phyloP scores from a whole-genome alignment of 2,329 filamentous ascomycete genomes.

The Monosporascus ibericus region DNA sequence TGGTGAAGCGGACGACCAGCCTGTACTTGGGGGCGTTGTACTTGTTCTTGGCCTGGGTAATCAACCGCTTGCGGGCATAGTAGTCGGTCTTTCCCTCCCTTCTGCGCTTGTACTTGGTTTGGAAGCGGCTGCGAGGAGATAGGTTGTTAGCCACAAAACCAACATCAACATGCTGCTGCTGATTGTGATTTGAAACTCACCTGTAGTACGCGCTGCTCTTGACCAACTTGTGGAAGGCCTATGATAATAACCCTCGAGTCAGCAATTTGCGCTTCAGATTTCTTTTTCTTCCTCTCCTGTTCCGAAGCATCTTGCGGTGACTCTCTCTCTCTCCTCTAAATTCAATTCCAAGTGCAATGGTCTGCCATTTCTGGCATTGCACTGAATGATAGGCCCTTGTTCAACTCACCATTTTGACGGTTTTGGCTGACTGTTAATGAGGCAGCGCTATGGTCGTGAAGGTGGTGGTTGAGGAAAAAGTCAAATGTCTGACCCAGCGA shows the following conservation, averaged over 20 bases:
- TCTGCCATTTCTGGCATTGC: slow-evolving; percentile 24
- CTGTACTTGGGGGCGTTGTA: slow-evolving; percentile 99
- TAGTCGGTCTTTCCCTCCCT: slow-evolving; percentile 98
- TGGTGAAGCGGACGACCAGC: slow-evolving; percentile 98
- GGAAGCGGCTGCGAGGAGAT: slow-evolving; percentile 68
- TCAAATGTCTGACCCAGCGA: neutral
- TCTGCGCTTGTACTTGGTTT: slow-evolving; percentile 99
- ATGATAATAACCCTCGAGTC: slow-evolving; percentile 66
- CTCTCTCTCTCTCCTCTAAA: slow-evolving; percentile 41
- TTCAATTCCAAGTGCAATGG: slow-evolving; percentile 13
- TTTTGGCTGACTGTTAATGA: slow-evolving; percentile 37
- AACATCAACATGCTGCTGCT: neutral
- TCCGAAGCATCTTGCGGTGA: slow-evolving; percentile 99
- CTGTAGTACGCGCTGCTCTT: slow-evolving; percentile 99
- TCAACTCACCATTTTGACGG: slow-evolving; percentile 66
- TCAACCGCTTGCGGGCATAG: slow-evolving; percentile 98
- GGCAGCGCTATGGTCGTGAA: slow-evolving; percentile 17
- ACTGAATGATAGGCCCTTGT: slow-evolving; percentile 20
- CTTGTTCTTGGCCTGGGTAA: slow-evolving; percentile 99
- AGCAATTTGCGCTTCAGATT: slow-evolving; percentile 99
- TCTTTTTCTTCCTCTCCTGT: slow-evolving; percentile 36
- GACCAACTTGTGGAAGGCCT: slow-evolving; percentile 90
- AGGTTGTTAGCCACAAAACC: neutral
- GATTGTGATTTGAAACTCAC: slow-evolving; percentile 46
- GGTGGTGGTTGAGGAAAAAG: slow-evolving; percentile 1